Evolutionary conservation across 306 rosid species (phyloP).

Genomic region (Pterocarpus macrocarpus): DNA sequence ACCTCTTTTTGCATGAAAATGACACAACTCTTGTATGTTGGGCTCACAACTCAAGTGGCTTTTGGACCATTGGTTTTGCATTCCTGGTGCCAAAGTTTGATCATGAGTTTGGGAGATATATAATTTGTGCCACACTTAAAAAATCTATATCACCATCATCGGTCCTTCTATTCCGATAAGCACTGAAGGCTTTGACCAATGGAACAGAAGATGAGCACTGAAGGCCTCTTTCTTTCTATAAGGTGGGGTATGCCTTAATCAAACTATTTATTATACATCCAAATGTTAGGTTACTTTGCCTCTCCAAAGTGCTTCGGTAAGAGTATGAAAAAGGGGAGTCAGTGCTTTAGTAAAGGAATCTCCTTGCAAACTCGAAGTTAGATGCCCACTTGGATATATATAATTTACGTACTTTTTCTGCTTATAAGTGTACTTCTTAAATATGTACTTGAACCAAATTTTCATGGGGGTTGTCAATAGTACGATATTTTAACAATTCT

Average conservation of each 20-base stretch:
- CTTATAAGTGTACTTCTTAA: background rate
- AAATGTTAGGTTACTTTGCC: background rate
- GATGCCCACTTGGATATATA: background rate
- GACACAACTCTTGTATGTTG: conserved; percentile 40
- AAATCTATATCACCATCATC: conserved; percentile 37
- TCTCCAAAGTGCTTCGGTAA: no score
- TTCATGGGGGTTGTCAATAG: conserved; percentile 13
- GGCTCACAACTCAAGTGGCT: conserved; percentile 37
- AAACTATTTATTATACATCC: background rate
- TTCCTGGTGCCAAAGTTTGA: conserved; percentile 12
- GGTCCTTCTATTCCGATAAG: conserved; percentile 36
- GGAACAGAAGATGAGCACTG: background rate
- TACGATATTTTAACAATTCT: background rate
- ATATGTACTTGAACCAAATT: background rate
- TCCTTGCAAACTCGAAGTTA: conserved; percentile 27
- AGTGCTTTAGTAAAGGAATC: conserved; percentile 34
- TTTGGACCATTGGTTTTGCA: conserved; percentile 41
- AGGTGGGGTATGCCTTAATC: conserved; percentile 24
- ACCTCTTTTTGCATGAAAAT: conserved; percentile 51
- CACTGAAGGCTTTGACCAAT: conserved; percentile 32
- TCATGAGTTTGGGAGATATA: background rate
- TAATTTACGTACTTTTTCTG: background rate
- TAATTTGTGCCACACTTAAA: conserved; percentile 2
- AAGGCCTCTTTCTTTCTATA: background rate
- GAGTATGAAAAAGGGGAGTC: background rate